Evolutionary conservation across 768 basidiomycete species (phyloP).

Genomic region (Pisolithus microcarpus): DNA sequence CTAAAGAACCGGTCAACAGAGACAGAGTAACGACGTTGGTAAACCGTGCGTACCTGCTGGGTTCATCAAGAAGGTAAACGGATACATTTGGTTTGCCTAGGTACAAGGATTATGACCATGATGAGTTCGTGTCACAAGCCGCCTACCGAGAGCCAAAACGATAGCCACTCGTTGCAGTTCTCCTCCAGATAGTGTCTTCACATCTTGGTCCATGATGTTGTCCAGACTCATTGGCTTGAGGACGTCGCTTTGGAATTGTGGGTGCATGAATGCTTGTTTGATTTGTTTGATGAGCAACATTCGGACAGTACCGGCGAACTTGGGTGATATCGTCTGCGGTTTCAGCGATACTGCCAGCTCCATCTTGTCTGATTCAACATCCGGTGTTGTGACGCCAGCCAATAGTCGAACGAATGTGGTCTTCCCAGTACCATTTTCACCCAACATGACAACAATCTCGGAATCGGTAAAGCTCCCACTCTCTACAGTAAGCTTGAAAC

Average conservation of each 20-base stretch:
- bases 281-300: conserved; percentile 92
- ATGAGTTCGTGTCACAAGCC: neutral
- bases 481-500: conserved; percentile 92
- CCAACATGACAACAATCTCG: conserved; percentile 98
- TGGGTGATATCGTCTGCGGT: conserved; percentile 97
- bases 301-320: conserved; percentile 95
- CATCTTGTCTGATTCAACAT: conserved; percentile 76
- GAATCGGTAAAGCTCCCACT: conserved; percentile 93
- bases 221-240: conserved; percentile 97
- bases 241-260: conserved; percentile 99
- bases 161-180: conserved; percentile 98
- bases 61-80: conserved; percentile 96
- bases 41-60: conserved; percentile 50
- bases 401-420: conserved; percentile 95
- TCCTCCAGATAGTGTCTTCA: conserved; percentile 97
- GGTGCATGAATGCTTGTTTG: conserved; percentile 94
- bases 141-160: conserved; percentile 76
- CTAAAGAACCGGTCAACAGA: conserved; percentile 28
- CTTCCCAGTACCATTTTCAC: conserved; percentile 99
- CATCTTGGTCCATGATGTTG: conserved; percentile 93
- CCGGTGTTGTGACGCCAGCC: conserved; percentile 81
- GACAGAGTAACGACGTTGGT: neutral
- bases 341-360: conserved; percentile 87
- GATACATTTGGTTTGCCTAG: conserved; percentile 68
- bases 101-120: conserved; percentile 6